Conservation (phyloP, 2,329 filamentous ascomycete genomes). For the Ceratocystis ficicola region DNA sequence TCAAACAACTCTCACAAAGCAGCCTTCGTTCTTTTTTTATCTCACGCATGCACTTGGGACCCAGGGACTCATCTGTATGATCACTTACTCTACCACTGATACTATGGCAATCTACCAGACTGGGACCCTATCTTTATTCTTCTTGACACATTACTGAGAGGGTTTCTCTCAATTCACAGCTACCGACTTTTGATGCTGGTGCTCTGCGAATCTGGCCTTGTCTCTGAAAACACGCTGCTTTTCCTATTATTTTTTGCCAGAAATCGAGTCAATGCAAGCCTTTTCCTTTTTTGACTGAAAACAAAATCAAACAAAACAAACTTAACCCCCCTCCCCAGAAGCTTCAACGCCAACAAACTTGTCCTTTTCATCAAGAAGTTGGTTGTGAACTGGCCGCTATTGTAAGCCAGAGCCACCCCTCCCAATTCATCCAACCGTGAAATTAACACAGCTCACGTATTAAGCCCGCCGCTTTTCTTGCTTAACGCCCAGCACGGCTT, state of each 20-base stretch:
- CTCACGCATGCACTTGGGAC: background rate
- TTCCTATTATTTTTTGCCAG: background rate
- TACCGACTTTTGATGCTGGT: background rate
- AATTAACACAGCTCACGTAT: background rate
- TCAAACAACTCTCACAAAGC: background rate
- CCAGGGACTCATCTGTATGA: background rate
- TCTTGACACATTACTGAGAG: background rate
- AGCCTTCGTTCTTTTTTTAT: constrained; percentile 4
- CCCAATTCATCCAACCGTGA: background rate
- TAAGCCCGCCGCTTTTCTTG: background rate
- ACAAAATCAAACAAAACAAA: background rate
- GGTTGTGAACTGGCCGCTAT: background rate
- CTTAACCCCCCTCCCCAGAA: background rate
- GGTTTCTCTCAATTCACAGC: background rate
- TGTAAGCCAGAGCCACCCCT: background rate
- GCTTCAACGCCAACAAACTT: background rate
- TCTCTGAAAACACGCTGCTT: background rate
- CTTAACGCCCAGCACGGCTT: background rate
- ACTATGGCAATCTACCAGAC: background rate
- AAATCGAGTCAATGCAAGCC: background rate
- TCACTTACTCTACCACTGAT: background rate
- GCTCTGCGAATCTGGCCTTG: background rate
- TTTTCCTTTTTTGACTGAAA: background rate
- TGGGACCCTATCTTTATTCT: background rate
- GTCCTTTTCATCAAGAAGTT: background rate